Base-by-base conservation (phyloP, 83 land plant genomes). In the Thuja plicata region DNA sequence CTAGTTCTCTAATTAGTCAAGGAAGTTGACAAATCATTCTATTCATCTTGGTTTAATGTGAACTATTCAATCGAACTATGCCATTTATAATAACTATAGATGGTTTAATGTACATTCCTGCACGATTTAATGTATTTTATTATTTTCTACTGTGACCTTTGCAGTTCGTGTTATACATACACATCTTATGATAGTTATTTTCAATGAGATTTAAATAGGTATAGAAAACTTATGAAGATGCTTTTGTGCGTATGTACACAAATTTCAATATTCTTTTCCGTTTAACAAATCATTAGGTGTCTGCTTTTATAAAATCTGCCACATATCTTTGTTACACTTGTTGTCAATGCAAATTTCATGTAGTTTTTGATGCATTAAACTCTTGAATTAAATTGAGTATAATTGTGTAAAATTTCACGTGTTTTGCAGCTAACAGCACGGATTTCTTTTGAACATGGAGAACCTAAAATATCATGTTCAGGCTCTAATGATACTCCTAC, bases 361-460 rank as follows among this genome's bases (percentile, higher is more conserved):
- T 11, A 46, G 55, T 5, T 1, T 83, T 45, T 11, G 3, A 30
- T 83, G 17, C n/a, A 13, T 83, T 27, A 30, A 41, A 30, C n/a
- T 48, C 21, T 83, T n/a, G 85, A 45, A 46, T 83, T 48, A 83
- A 45, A 46, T 30, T 30, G 54, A 82, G 35, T 13, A 45, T 45
- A 45, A 27, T 46, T 34, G 13, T 83, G 32, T 83, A n/a, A 45
- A 81, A 48, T 15, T 76, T 35, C 17, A 12, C 35, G 11, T n/a
- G 27, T 12, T 83, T 27, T 83, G 85, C 85, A 83, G 85, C 35
- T 83, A 46, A 83, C 30, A 83, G 85, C 85, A 27, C 85, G 55
- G 34, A 32, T 46, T 83, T 83, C 85, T 83, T 48, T 43, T 13
- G 52, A 83, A 83, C 85, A 83, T 46, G 85, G 85, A 46, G 52